phyloP scores from a whole-genome alignment of 2,329 filamentous ascomycete species.

The Stemphylium lycopersici region DNA sequence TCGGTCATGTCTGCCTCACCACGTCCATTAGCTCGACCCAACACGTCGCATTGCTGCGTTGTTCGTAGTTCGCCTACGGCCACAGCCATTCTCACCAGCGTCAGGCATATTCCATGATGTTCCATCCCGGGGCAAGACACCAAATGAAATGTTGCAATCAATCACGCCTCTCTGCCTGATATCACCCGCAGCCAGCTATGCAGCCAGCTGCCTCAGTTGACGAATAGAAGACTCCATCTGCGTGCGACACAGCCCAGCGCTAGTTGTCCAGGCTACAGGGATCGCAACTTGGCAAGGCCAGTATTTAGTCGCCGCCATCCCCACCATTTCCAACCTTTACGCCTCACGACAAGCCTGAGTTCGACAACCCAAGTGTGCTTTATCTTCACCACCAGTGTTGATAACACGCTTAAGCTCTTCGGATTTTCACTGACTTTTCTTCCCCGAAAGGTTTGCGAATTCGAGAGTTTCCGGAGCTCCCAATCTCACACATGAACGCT shows the following conservation, averaged over 20 bases:
- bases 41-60: slow-evolving; percentile 22
- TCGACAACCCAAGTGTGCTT: slow-evolving; percentile 49
- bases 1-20: neutral
- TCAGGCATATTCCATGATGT: slow-evolving; percentile 22
- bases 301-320: slow-evolving; percentile 41
- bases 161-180: slow-evolving; percentile 32
- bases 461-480: slow-evolving; percentile 62
- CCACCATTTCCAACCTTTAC: slow-evolving; percentile 38
- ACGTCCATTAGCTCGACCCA: slow-evolving; percentile 10
- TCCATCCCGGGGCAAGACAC: slow-evolving; percentile 29
- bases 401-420: slow-evolving; percentile 47
- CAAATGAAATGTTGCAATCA: slow-evolving; percentile 14
- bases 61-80: slow-evolving; percentile 17
- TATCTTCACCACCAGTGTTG: slow-evolving; percentile 44
- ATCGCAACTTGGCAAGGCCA: slow-evolving; percentile 35
- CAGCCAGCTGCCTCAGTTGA: slow-evolving; percentile 27
- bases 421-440: slow-evolving; percentile 42
- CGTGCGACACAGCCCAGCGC: slow-evolving; percentile 38
- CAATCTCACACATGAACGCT: slow-evolving; percentile 52
- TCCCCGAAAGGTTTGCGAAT: slow-evolving; percentile 40
- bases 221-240: slow-evolving; percentile 31
- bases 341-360: slow-evolving; percentile 50
- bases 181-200: slow-evolving; percentile 19
- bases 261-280: slow-evolving; percentile 36
- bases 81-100: neutral